A percentile compares a stretch with the other conserved stretches of the same genome.
Evolutionary conservation across 1,284 basidiomycete species (phyloP).

Genomic region (Apiotrichum domesticum): DNA sequence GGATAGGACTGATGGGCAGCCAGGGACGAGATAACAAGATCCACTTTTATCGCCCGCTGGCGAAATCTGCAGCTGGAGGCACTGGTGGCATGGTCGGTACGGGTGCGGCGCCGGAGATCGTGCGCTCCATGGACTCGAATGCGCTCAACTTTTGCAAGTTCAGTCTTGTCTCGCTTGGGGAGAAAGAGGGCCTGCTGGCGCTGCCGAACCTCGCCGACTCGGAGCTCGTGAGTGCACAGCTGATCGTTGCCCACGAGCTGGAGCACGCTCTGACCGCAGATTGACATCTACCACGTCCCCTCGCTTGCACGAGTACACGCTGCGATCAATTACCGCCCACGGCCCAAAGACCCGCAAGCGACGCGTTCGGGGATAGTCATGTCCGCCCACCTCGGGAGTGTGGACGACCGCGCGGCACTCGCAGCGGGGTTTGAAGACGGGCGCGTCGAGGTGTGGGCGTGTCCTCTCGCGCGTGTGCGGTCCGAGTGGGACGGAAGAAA

Average conservation of each 20-base stretch:
- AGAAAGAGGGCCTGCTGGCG: slow-evolving; percentile 57
- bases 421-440: slow-evolving; percentile 77
- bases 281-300: slow-evolving; percentile 69
- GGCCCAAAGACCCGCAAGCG: neutral
- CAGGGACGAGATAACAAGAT: slow-evolving; percentile 71
- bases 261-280: neutral
- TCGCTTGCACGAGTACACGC: slow-evolving; percentile 63
- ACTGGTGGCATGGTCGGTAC: too few relatives aligned
- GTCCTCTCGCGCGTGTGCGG: slow-evolving; percentile 24
- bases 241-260: too few relatives aligned
- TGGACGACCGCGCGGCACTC: slow-evolving; percentile 49
- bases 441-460: slow-evolving; percentile 59
- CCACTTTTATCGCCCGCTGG: slow-evolving; percentile 35
- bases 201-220: slow-evolving; percentile 83
- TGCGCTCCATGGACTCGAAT: slow-evolving; percentile 72
- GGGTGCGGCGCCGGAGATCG: slow-evolving; percentile 49
- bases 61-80: too few relatives aligned
- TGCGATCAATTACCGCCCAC: slow-evolving; percentile 46
- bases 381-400: slow-evolving; percentile 63
- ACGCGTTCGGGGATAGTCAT: slow-evolving; percentile 66
- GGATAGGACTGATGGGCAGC: slow-evolving; percentile 45
- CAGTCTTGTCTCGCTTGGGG: slow-evolving; percentile 49
- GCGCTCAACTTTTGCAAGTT: slow-evolving; percentile 85
- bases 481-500: slow-evolving; percentile 23
- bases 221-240: slow-evolving; percentile 56